Base-by-base conservation (phyloP, 306 rosid species). In the Rosa chinensis region DNA sequence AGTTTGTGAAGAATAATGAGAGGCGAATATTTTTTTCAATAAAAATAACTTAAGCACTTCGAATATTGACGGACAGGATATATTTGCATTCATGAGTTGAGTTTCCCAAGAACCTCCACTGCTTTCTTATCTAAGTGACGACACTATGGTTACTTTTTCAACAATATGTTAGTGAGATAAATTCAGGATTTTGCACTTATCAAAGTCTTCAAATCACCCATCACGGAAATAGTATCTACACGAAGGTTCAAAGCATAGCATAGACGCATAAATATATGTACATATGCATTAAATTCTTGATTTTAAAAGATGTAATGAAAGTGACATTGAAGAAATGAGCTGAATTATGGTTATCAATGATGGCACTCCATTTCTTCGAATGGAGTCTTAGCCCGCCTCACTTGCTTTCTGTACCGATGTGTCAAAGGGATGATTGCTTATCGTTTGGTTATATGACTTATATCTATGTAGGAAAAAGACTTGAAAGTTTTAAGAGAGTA, bases 401-500 rank as follows among this genome's bases (percentile, higher is more conserved):
- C 35, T 32, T 32, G 35, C 35, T 32, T 32, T 32, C 7, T 62
- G 10, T 20, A 16, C 13, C 6, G 69, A 63, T 32, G 43, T 63
- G 8, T 18, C n/a, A 63, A 14, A 32, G 42, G 5, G 66, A 18
- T 73, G 64, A 35, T 59, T 53, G 76, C 47, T 73, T 43, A 72
- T 6, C 71, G 21, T 52, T 35, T 63, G 76, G 56, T 61, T 25
- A 32, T 32, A 32, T 32, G 35, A 32, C 35, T 32, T 32, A 32
- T 59, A 82, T 74, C n/a, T 59, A 83, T 74, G 12, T 78, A 94
- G 99, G 99, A 94, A 86, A 79, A 87, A 21, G 87, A 90, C 74
- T 55, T 70, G 86, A 91, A 89, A 83, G 58, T 77, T 59, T 75
- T 77, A 25, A 87, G 91, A 82, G 88, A 91, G 80, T 81, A 89